A percentile compares a stretch with the other conserved stretches of the same genome.
phyloP scores from a whole-genome alignment of 768 basidiomycete species.

The Amanita muscaria region DNA sequence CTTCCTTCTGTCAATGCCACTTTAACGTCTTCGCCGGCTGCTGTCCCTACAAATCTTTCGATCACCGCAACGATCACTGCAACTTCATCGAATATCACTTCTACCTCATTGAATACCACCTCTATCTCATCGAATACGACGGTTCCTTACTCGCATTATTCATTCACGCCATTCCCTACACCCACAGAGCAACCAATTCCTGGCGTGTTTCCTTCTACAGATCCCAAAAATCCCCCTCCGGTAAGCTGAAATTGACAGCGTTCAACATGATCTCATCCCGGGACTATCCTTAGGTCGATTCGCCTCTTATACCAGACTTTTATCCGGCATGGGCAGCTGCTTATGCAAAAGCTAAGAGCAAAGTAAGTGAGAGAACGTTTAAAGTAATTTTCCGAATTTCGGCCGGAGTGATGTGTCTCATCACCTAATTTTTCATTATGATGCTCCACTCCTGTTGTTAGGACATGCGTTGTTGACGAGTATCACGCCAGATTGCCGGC shows the following conservation, averaged over 20 bases:
- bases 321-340: conserved; percentile 51
- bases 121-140: background rate
- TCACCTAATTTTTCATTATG: background rate
- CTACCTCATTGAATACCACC: background rate
- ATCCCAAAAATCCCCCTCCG: conserved; percentile 50
- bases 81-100: background rate
- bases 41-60: background rate
- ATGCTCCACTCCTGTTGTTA: background rate
- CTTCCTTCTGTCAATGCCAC: background rate
- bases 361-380: conserved; percentile 25
- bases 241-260: conserved; percentile 24
- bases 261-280: background rate
- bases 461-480: background rate
- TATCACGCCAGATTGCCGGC: conserved; percentile 27
- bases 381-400: background rate
- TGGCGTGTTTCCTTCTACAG: conserved; percentile 42
- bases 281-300: conserved; percentile 20
- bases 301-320: conserved; percentile 35
- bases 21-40: background rate
- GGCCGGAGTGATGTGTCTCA: background rate
- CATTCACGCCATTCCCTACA: conserved; percentile 54
- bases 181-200: conserved; percentile 47
- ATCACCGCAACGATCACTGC: background rate
- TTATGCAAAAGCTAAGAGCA: conserved; percentile 45
- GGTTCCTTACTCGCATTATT: conserved; percentile 15